Conservation (phyloP, 1,284 basidiomycete genomes). For the Takashimella koratensis region DNA sequence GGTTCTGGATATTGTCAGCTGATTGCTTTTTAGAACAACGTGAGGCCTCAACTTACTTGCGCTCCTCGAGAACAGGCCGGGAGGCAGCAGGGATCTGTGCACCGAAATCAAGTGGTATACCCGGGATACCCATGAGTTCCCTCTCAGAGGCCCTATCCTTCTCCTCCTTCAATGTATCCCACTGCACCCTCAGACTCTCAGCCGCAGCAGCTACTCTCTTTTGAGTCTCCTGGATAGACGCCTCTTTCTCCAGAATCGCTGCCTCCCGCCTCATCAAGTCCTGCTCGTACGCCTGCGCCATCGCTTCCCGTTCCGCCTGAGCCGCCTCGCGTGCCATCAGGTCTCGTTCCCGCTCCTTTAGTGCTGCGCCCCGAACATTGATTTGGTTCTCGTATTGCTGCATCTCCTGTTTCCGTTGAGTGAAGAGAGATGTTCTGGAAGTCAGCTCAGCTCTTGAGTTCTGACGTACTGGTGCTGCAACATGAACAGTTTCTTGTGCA, state of each 20-base stretch:
- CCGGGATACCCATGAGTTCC: conserved; percentile 5
- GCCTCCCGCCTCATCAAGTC: conserved; percentile 58
- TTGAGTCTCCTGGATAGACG: conserved; percentile 65
- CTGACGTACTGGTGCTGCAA: conserved; percentile 53
- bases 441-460: conserved; percentile 37
- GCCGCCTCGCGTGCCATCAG: conserved; percentile 28
- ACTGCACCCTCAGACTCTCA: conserved; percentile 53
- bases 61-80: conserved; percentile 33
- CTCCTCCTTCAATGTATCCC: conserved; percentile 55
- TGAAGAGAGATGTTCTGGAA: conserved; percentile 27
- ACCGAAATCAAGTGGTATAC: conserved; percentile 5
- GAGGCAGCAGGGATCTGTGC: conserved; percentile 14
- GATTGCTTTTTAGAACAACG: not conserved
- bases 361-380: conserved; percentile 10
- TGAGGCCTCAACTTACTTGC: conserved; percentile 21
- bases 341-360: conserved; percentile 31
- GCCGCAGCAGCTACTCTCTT: conserved; percentile 65
- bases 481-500: conserved; percentile 44
- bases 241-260: conserved; percentile 64
- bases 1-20: conserved; percentile 17
- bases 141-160: conserved; percentile 47
- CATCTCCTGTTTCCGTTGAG: conserved; percentile 50
- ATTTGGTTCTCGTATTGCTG: conserved; percentile 53
- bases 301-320: conserved; percentile 36
- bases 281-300: conserved; percentile 61